Evolutionary conservation across 164 flowering plant genomes (phyloP), one percentile per base, ranked within the genome.

Genomic region (Annona cherimola): DNA sequence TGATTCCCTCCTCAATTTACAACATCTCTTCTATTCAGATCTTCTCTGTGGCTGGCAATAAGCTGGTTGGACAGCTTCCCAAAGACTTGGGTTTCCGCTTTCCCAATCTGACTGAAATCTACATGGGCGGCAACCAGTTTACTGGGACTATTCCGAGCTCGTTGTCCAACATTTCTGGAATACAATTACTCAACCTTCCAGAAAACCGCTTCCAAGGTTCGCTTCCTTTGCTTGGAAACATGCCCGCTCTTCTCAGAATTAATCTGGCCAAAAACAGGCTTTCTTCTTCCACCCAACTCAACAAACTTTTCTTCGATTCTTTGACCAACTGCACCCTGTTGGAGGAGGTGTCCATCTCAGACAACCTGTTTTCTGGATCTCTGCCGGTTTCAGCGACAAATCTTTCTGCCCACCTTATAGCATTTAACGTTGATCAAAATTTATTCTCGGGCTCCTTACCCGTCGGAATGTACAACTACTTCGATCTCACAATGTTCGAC

Each of bases 1-100:
- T 71, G 5, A 59, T 88, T 20, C 88, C 92, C 11, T 3, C 76
- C 0, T 69, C 86, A 4, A 63, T 86, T 11, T 88, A 74, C 77
- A 88, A 88, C 73, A 60, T 85, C 63, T 80, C 92, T 12, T 81
- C 83, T 2, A 11, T 88, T 3, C 70, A 20, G 3, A 4, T 12
- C 12, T 63, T 86, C 12, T 79, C 74, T 11, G 18, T 86, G 26
- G 78, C 83, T 39, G 64, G 70, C 6, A 87, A 87, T 71, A 14
- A 75, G 6, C 54, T 87, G 1, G 59, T 50, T 68, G 90, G 90
- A 42, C 69, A 18, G 8, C 54, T 73, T 42, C 70, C 75, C 3
- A 16, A 64, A 0, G 64, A 59, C 50, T 3, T 73, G 42, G 82
- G 81, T 4, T 65, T 74, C 39, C n/a, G 7, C 19, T 75, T 83